These are phyloP conservation scores for Penicillium sp. DNA, from an alignment of 2,329 filamentous ascomycete species.

Conservation along the genomic window DNA sequence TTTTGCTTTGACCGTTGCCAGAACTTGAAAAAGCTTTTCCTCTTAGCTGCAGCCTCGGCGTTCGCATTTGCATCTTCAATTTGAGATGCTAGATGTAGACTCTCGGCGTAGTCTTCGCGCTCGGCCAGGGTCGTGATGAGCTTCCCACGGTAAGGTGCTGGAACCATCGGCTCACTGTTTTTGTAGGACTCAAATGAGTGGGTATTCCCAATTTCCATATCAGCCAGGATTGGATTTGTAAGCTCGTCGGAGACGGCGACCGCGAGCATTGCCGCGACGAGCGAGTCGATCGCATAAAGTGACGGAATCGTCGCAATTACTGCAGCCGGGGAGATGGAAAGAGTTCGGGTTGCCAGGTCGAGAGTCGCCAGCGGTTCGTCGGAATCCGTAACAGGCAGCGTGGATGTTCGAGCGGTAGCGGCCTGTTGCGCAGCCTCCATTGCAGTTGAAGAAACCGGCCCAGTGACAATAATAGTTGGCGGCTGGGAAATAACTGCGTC, in stretches of 20 bases:
- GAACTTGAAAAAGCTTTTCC: slow-evolving; percentile 23
- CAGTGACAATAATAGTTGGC: slow-evolving; percentile 44
- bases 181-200: slow-evolving; percentile 16
- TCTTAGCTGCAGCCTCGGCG: slow-evolving; percentile 9
- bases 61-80: slow-evolving; percentile 32
- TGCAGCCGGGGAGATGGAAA: slow-evolving; percentile 45
- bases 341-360: slow-evolving; percentile 46
- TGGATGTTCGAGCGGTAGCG: slow-evolving; percentile 43
- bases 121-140: slow-evolving; percentile 46
- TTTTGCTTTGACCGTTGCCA: slow-evolving; percentile 10
- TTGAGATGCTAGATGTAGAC: slow-evolving; percentile 40
- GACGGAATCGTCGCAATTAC: slow-evolving; percentile 49
- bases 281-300: slow-evolving; percentile 53
- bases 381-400: slow-evolving; percentile 43
- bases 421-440: slow-evolving; percentile 38
- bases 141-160: slow-evolving; percentile 30
- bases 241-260: slow-evolving; percentile 49
- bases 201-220: slow-evolving; percentile 35
- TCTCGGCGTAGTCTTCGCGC: slow-evolving; percentile 46
- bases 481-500: slow-evolving; percentile 29
- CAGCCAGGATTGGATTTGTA: slow-evolving; percentile 43
- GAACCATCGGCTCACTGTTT: slow-evolving; percentile 10
- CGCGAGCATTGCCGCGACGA: slow-evolving; percentile 50
- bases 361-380: slow-evolving; percentile 48
- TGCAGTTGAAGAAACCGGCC: slow-evolving; percentile 40